phyloP scores from a whole-genome alignment of 1,284 basidiomycete species.

The Pseudozyma hubeiensis region DNA sequence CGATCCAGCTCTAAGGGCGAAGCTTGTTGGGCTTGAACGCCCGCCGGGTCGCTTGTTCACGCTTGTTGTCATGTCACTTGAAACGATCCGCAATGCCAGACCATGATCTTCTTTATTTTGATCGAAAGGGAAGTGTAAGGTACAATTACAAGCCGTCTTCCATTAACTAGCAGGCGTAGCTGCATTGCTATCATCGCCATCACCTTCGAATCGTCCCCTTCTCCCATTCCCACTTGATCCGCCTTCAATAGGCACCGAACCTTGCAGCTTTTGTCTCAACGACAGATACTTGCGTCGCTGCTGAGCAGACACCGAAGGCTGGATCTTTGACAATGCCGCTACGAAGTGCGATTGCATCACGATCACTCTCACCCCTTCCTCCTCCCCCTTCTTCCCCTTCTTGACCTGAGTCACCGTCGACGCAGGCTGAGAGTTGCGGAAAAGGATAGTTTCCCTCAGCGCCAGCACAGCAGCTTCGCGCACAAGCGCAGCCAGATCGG shows the following conservation, averaged over 20 bases:
- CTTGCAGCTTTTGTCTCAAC: slow-evolving; percentile 40
- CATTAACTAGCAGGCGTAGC: slow-evolving; percentile 20
- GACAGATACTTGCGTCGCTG: slow-evolving; percentile 81
- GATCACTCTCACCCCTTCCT: slow-evolving; percentile 24
- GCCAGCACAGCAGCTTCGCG: slow-evolving; percentile 85
- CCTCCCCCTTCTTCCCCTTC: slow-evolving; percentile 17
- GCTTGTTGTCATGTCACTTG: no score
- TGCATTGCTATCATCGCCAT: slow-evolving; percentile 9
- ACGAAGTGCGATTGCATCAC: slow-evolving; percentile 77
- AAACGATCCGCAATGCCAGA: not conserved
- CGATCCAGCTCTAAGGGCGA: slow-evolving; percentile 13
- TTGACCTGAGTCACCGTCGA: not conserved
- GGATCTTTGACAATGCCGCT: slow-evolving; percentile 82
- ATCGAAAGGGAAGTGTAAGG: not conserved
- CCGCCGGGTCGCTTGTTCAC: no score
- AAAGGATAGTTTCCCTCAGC: slow-evolving; percentile 73
- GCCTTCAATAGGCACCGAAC: slow-evolving; percentile 36
- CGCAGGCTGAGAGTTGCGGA: slow-evolving; percentile 29
- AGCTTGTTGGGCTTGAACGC: no score
- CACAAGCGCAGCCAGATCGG: slow-evolving; percentile 65
- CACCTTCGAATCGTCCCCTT: slow-evolving; percentile 12
- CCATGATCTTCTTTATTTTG: not conserved
- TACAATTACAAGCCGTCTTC: slow-evolving; percentile 14
- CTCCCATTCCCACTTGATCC: slow-evolving; percentile 7
- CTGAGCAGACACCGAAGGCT: slow-evolving; percentile 83